Conservation (phyloP, 2,329 filamentous ascomycete genomes). For the Metarhizium sp. region DNA sequence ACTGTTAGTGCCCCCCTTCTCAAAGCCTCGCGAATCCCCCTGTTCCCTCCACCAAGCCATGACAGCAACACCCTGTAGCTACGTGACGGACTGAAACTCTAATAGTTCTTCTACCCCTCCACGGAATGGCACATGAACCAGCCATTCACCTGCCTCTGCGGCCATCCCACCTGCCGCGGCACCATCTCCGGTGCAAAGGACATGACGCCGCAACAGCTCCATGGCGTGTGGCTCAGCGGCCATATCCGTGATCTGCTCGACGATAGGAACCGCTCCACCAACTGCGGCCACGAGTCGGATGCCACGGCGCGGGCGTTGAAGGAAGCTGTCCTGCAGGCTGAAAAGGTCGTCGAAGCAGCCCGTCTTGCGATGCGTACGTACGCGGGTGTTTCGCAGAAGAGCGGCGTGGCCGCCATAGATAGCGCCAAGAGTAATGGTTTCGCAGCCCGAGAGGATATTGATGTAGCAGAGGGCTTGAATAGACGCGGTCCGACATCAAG, state of each 20-base stretch:
- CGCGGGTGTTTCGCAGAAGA: conserved; percentile 9
- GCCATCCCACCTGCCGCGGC: conserved; percentile 46
- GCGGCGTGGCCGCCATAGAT: conserved; percentile 9
- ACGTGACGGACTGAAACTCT: not conserved
- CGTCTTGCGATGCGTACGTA: conserved; percentile 33
- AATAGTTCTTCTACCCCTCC: conserved; percentile 63
- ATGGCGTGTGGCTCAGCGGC: conserved; percentile 51
- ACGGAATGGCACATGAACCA: conserved; percentile 70
- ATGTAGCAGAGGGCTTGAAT: conserved; percentile 11
- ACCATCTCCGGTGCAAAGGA: conserved; percentile 53
- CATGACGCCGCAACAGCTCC: conserved; percentile 44
- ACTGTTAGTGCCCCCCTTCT: conserved; percentile 29
- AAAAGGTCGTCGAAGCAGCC: conserved; percentile 37
- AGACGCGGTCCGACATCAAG: conserved; percentile 41
- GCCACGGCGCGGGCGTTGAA: conserved; percentile 31
- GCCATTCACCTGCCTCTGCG: conserved; percentile 58
- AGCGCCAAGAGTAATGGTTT: conserved; percentile 7
- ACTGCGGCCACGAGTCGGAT: conserved; percentile 19
- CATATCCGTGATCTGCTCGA: conserved; percentile 49
- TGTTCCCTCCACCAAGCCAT: no score
- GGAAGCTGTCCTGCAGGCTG: conserved; percentile 34
- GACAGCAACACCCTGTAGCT: no score
- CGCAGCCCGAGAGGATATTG: not conserved
- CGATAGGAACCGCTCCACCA: conserved; percentile 18
- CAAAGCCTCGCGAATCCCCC: no score